Conservation (phyloP, 345 rosid species). For the Salix exigua region DNA sequence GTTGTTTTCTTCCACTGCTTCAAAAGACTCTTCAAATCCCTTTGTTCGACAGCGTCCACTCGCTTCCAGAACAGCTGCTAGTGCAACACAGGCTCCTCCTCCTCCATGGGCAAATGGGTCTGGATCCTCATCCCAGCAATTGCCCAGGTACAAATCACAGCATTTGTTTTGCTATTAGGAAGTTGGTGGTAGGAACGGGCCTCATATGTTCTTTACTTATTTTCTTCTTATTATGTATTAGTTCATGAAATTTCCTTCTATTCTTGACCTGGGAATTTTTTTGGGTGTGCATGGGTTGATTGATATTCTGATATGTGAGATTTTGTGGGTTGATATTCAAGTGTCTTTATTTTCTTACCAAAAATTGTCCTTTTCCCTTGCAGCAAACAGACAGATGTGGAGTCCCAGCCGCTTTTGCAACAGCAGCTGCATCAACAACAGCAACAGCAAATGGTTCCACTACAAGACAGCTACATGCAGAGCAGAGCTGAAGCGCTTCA, state of each 20-base stretch:
- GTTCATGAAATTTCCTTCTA: background rate
- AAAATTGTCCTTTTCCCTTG: conserved; percentile 9
- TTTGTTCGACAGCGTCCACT: conserved; percentile 77
- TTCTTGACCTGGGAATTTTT: background rate
- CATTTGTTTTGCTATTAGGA: background rate
- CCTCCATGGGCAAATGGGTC: conserved; percentile 75
- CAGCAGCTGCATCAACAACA: conserved; percentile 13
- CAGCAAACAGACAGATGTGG: conserved; percentile 55
- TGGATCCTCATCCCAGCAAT: conserved; percentile 40
- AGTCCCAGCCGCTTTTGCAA: conserved; percentile 52
- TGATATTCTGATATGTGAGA: background rate
- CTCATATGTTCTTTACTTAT: background rate
- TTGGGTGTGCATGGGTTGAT: background rate
- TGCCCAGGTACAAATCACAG: conserved; percentile 37
- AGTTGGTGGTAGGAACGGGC: background rate
- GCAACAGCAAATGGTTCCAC: conserved; percentile 66
- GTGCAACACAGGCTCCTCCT: conserved; percentile 45
- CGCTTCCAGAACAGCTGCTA: conserved; percentile 47
- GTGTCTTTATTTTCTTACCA: background rate
- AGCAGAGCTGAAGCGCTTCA: conserved; percentile 80
- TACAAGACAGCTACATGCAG: conserved; percentile 82
- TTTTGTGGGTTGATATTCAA: too few species aligned
- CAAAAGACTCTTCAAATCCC: conserved; percentile 69
- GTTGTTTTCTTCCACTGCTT: conserved; percentile 59
- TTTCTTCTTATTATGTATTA: background rate